Percentiles rank a stretch among this genome's conserved stretches.
Conservation (phyloP, 148 eudicot species). For the Camellia lanceoleosa region DNA sequence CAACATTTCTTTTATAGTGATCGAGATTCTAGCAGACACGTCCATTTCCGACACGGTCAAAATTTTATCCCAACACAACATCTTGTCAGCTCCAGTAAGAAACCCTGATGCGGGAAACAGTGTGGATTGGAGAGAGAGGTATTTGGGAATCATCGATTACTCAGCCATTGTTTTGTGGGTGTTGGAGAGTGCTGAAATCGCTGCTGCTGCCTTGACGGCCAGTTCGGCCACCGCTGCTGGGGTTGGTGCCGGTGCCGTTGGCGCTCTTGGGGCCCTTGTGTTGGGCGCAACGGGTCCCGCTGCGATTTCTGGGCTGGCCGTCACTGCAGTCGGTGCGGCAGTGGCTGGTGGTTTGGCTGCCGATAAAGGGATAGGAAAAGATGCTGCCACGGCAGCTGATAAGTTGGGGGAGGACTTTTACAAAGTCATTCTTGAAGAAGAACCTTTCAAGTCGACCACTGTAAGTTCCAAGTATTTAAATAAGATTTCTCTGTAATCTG, state of each 20-base stretch:
- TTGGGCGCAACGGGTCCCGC: conserved; percentile 80
- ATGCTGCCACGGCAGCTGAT: conserved; percentile 72
- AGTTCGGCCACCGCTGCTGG: conserved; percentile 85
- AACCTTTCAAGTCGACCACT: conserved; percentile 87
- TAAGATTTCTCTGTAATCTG: background rate
- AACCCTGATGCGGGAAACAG: conserved; percentile 46
- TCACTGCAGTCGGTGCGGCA: conserved; percentile 88
- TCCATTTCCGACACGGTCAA: conserved; percentile 65
- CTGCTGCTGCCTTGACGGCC: conserved; percentile 79
- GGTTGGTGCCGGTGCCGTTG: conserved; percentile 83
- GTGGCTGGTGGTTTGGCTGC: conserved; percentile 74
- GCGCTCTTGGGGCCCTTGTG: conserved; percentile 70
- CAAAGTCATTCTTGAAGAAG: conserved; percentile 80
- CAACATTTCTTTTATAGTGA: conserved; percentile 42
- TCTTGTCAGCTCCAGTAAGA: conserved; percentile 80
- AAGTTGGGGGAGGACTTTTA: conserved; percentile 84
- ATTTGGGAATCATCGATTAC: conserved; percentile 80
- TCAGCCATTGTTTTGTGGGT: conserved; percentile 85
- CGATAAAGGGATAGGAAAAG: conserved; percentile 62
- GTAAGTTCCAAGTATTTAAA: conserved; percentile 30
- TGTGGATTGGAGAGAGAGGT: conserved; percentile 66
- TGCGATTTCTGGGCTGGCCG: conserved; percentile 69
- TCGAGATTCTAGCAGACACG: conserved; percentile 72
- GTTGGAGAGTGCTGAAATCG: conserved; percentile 73
- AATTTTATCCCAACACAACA: conserved; percentile 78